Evolutionary conservation across 768 basidiomycete genomes (phyloP), one percentile per base, ranked within the genome.

Genomic region (Infundibulicybe gibba): DNA sequence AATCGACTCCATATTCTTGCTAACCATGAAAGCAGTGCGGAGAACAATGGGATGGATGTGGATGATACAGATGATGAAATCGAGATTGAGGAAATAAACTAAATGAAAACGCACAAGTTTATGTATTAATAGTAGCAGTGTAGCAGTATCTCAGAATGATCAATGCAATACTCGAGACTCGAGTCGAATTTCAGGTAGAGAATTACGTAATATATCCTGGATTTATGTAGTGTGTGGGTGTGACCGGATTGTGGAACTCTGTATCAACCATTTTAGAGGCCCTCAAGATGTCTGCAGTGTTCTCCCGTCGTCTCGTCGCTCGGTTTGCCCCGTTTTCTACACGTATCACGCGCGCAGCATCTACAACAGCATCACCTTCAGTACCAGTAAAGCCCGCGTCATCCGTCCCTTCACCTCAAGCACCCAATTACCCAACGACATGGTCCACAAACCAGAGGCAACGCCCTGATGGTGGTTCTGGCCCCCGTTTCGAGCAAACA

Each of bases 401-500:
- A 9, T 56, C 70, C 35, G 56, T 64, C 39, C 65, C 72, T 37
- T 64, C 68, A 41, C 66, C 76, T 20, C 95, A 97, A 71, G 76
- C 94, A 5, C 91, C 95, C 49, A 97, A 97, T 68, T 76, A 79
- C 55, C 69, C 86, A 5, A 63, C 76, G 32, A 87, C 87, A 54
- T 98, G 94, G 94, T 90, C 92, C 2, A 81, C 85, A 15, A 85
- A 66, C 57, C 95, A 98, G 69, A 77, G 71, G 33, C 72, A 83
- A 8, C 85, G 91, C 45, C 83, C 83, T 9, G 70, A 66, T 13
- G 67, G 70, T 41, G 69, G 66, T 17, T 78, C 79, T 10, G 79
- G 81, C 45, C 86, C 94, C 12, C 83, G 94, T 15, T 97, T 97
- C 62, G 95, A 97, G 70, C 97, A 98, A 71, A 92, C 90, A 21